Percentiles rank a stretch among this genome's conserved stretches.
These are phyloP conservation scores for Alternaria alternata DNA, from an alignment of 2,329 filamentous ascomycete genomes.

Conservation along the genomic window DNA sequence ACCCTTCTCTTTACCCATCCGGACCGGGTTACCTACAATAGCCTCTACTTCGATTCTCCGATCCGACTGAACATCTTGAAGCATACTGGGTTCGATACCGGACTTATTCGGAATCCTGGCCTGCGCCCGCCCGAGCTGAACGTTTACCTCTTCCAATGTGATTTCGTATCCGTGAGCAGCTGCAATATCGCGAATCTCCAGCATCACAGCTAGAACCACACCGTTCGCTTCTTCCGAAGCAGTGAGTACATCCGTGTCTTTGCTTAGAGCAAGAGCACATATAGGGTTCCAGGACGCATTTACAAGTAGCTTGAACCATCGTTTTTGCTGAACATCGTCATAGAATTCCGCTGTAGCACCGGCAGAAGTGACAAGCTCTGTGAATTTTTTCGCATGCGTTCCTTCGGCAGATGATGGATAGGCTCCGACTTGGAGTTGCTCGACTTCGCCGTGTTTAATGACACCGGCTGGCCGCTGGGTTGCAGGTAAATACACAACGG, in stretches of 20 bases:
- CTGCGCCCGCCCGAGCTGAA: conserved; percentile 50
- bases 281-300: conserved; percentile 70
- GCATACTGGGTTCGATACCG: conserved; percentile 60
- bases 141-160: conserved; percentile 48
- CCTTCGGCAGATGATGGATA: conserved; percentile 51
- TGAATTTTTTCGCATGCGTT: conserved; percentile 43
- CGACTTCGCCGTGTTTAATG: conserved; percentile 57
- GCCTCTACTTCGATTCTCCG: conserved; percentile 60
- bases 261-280: conserved; percentile 63
- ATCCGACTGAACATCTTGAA: conserved; percentile 55
- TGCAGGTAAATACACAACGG: conserved; percentile 63
- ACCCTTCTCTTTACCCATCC: conserved; percentile 51
- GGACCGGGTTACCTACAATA: conserved; percentile 58
- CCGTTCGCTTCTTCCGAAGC: conserved; percentile 50
- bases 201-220: conserved; percentile 54
- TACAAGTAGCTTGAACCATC: conserved; percentile 68
- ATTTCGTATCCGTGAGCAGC: conserved; percentile 53
- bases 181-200: conserved; percentile 56
- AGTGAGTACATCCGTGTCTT: conserved; percentile 61
- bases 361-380: conserved; percentile 53
- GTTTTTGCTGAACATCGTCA: conserved; percentile 63
- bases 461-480: conserved; percentile 60
- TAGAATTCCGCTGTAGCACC: conserved; percentile 60
- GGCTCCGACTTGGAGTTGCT: conserved; percentile 60
- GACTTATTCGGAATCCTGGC: conserved; percentile 45